Base-by-base conservation (phyloP, 2,329 filamentous ascomycete genomes). In the Cladosporium colombiae region DNA sequence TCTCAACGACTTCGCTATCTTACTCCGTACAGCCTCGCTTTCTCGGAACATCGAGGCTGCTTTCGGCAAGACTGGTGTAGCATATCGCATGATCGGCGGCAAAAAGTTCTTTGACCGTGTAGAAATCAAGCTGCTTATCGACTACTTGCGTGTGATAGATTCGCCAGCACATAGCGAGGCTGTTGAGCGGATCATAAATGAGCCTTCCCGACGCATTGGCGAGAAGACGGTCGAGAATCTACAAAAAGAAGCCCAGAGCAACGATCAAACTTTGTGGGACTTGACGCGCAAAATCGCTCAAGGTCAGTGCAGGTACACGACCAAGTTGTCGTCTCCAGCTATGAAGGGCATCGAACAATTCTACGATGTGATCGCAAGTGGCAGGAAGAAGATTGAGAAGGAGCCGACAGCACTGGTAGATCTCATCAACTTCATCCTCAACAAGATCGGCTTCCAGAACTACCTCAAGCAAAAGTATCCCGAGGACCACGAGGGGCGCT, bases 1-100 rank as follows among this genome's bases (percentile, higher is more conserved):
- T 29, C 84, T 89, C 68, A 88, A 89, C 65, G 94, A 98, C 74
- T 87, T 96, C 70, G 92, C 93, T 1, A 90, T 99, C 62, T 81
- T 99, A 16, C 83, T 99, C n/a, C 87, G 94, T 25, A 95, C 93
- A 1, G 91, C 93, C 0, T 83, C 88, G 1, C 82, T 97, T 8
- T 97, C 94, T 0, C 84, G 93, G 25, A 87, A 92, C n/a, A 90
- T 98, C 46, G 94, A 99, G 78, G 85, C 88, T 25, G 89, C 90
- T 2, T 82, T 98, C 49, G 92, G 90, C 16, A 92, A 90, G 72
- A 87, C 88, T 13, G 92, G 93, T 1, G 88, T 98, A 49, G 85
- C 93, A 0, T 99, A 98, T 78, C 88, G 88, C 59, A 97, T 98
- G 93, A 89, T 98, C 61, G 94, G 90, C 72, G 94, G 95, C 1